Conservation (phyloP, 2,329 filamentous ascomycete species). For the Colletotrichum agaves region DNA sequence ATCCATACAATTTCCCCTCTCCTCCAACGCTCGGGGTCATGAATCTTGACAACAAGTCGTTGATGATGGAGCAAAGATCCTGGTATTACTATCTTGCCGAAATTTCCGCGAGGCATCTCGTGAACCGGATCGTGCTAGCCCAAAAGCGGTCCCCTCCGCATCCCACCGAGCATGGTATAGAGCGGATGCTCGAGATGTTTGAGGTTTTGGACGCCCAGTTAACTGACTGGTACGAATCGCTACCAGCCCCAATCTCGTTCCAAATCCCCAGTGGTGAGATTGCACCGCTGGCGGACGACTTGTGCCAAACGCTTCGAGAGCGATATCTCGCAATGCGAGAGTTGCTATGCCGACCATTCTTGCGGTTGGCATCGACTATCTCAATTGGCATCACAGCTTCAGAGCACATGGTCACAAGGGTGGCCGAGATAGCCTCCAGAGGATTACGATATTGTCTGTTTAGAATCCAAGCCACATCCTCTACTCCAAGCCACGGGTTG, state of each 20-base stretch:
- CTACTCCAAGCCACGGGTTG: conserved; percentile 20
- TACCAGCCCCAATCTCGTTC: conserved; percentile 26
- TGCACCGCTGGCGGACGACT: conserved; percentile 22
- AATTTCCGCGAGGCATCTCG: conserved; percentile 29
- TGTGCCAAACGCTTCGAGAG: conserved; percentile 30
- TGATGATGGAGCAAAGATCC: conserved; percentile 32
- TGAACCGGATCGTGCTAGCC: conserved; percentile 23
- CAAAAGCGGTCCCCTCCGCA: conserved; percentile 11
- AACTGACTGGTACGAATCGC: conserved; percentile 31
- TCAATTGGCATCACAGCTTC: conserved; percentile 23
- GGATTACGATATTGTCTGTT: conserved; percentile 30
- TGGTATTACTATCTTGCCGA: conserved; percentile 38
- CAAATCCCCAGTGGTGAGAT: conserved; percentile 23
- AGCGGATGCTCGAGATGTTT: conserved; percentile 35
- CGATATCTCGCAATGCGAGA: conserved; percentile 29
- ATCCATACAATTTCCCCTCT: conserved; percentile 25
- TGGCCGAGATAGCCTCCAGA: conserved; percentile 20
- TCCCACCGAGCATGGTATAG: conserved; percentile 27
- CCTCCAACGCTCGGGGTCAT: conserved; percentile 17
- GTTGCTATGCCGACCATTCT: conserved; percentile 28
- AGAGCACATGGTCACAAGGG: conserved; percentile 4
- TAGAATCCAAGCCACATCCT: conserved; percentile 25
- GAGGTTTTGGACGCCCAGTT: conserved; percentile 34
- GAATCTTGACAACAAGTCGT: conserved; percentile 24
- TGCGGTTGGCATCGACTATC: conserved; percentile 28